These are phyloP conservation scores for Amanita pallidorosea DNA, from an alignment of 768 basidiomycete species.

Conservation along the genomic window DNA sequence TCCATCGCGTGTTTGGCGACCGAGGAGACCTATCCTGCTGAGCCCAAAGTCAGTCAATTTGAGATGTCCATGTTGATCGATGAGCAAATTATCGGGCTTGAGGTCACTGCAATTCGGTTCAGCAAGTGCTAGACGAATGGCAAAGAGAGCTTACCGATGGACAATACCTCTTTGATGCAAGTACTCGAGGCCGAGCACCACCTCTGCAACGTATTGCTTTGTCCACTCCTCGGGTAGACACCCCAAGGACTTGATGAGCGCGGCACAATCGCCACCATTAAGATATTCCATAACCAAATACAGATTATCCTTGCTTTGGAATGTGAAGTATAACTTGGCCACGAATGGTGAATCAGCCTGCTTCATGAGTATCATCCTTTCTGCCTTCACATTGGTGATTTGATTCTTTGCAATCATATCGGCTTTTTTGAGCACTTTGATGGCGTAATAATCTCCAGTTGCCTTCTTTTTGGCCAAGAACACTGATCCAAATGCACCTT, in stretches of 20 bases:
- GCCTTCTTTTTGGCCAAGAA: conserved; percentile 97
- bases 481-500: conserved; percentile 97
- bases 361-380: conserved; percentile 99
- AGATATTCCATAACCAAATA: conserved; percentile 99
- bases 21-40: conserved; percentile 94
- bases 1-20: conserved; percentile 82
- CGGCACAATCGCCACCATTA: conserved; percentile 96
- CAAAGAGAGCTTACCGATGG: conserved; percentile 63
- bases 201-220: conserved; percentile 92
- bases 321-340: conserved; percentile 95
- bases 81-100: conserved; percentile 96
- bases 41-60: conserved; percentile 98
- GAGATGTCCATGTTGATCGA: conserved; percentile 92
- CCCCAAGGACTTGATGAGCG: conserved; percentile 92
- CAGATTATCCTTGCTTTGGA: conserved; percentile 98
- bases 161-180: conserved; percentile 93
- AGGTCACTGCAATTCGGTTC: conserved; percentile 55
- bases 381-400: conserved; percentile 99
- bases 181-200: conserved; percentile 90
- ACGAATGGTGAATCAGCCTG: conserved; percentile 98
- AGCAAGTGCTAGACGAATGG: conserved; percentile 7
- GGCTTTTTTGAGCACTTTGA: conserved; percentile 99
- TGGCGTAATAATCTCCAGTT: conserved; percentile 97
- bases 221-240: conserved; percentile 95
- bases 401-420: conserved; percentile 99